These are phyloP conservation scores for Cladosporium austrohemisphaericum DNA, from an alignment of 2,329 filamentous ascomycete species.

Conservation along the genomic window DNA sequence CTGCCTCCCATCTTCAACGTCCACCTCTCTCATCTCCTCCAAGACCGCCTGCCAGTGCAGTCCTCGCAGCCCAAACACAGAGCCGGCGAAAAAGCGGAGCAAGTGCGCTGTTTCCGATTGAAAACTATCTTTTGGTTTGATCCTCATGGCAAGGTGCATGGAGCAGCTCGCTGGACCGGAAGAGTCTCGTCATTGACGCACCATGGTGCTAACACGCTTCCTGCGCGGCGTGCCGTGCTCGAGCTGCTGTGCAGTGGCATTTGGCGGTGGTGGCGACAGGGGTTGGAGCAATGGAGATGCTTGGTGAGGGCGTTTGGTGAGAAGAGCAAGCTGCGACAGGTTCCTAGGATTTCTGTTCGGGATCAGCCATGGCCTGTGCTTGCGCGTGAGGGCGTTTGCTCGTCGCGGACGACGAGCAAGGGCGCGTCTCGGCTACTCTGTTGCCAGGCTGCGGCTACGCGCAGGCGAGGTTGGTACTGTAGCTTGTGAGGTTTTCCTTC, in stretches of 20 bases:
- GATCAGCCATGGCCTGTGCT: conserved; percentile 11
- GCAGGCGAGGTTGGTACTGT: conserved; percentile 13
- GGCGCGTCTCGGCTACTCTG: not conserved
- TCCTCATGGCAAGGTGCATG: conserved; percentile 3
- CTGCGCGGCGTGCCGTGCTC: not conserved
- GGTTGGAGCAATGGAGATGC: not conserved
- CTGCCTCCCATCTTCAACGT: no score
- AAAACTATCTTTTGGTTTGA: conserved; percentile 15
- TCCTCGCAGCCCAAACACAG: conserved; percentile 11
- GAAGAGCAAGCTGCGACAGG: conserved; percentile 1
- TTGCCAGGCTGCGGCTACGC: conserved; percentile 9
- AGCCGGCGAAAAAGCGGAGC: conserved; percentile 8
- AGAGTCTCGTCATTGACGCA: conserved; percentile 9
- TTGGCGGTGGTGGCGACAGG: not conserved
- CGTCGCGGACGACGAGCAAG: not conserved
- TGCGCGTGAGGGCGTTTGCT: conserved; percentile 7
- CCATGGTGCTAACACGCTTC: conserved; percentile 16
- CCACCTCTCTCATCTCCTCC: conserved; percentile 3
- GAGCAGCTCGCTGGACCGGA: conserved; percentile 5
- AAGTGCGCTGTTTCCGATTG: conserved; percentile 15
- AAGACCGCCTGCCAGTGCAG: conserved; percentile 2
- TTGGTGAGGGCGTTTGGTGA: not conserved
- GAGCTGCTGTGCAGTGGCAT: conserved; percentile 6
- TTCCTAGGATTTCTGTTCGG: conserved; percentile 15
- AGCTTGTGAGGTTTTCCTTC: conserved; percentile 15